Evolutionary conservation across 2,329 filamentous ascomycete genomes (phyloP).

Genomic region (Bipolaris sorokiniana): DNA sequence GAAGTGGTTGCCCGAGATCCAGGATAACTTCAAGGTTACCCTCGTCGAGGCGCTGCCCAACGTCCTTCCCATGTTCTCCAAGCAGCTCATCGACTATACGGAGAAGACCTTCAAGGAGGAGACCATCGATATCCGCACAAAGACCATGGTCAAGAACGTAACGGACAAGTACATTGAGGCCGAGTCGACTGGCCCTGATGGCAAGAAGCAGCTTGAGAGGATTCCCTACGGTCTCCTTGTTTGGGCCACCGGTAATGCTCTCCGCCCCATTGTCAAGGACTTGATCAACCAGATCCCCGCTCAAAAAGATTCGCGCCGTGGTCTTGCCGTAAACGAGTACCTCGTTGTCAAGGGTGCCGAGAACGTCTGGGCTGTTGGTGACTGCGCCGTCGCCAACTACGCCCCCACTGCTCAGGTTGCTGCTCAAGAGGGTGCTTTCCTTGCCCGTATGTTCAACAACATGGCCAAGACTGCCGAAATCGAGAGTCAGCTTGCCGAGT

Average conservation of each 20-base stretch:
- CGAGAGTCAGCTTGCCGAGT: conserved; percentile 73
- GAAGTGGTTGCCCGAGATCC: conserved; percentile 97
- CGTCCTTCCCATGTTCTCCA: conserved; percentile 97
- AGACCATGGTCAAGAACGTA: conserved; percentile 99
- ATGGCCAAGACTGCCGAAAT: conserved; percentile 93
- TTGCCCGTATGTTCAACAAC: conserved; percentile 96
- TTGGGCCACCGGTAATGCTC: conserved; percentile 96
- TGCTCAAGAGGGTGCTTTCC: conserved; percentile 91
- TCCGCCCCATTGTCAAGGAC: conserved; percentile 87
- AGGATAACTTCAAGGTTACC: conserved; percentile 94
- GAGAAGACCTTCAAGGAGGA: conserved; percentile 99
- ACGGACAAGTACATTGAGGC: conserved; percentile 93
- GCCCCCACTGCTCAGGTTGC: conserved; percentile 97
- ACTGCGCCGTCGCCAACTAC: conserved; percentile 97
- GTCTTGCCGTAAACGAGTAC: conserved; percentile 97
- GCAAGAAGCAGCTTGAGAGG: conserved; percentile 77
- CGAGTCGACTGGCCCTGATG: conserved; percentile 79
- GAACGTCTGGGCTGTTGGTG: conserved; percentile 97
- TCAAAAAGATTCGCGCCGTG: conserved; percentile 92
- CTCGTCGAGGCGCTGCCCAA: conserved; percentile 96
- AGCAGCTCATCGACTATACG: conserved; percentile 98
- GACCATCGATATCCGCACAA: conserved; percentile 95
- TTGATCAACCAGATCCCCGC: conserved; percentile 91
- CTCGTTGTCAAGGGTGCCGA: conserved; percentile 96
- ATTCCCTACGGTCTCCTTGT: conserved; percentile 96